phyloP scores from a whole-genome alignment of 129 eudicot species.

The Chrysanthemum seticuspe region DNA sequence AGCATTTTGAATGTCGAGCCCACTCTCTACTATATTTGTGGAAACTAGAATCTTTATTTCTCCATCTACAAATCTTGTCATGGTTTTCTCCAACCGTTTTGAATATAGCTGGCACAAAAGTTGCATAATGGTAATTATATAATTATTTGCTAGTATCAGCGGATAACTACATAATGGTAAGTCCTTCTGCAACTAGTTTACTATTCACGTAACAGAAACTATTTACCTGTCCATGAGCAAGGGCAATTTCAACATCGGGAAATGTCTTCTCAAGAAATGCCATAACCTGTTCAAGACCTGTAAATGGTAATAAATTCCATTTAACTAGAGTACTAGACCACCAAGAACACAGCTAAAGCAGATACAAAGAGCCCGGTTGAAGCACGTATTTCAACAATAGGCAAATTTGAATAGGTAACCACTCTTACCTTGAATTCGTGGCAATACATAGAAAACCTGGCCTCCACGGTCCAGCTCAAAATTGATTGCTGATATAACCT shows the following conservation, averaged over 20 bases:
- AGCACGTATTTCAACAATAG: neutral
- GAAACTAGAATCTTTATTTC: slow-evolving; percentile 74
- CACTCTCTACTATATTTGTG: slow-evolving; percentile 96
- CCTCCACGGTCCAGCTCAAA: slow-evolving; percentile 93
- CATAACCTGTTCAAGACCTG: slow-evolving; percentile 94
- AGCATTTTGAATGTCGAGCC: slow-evolving; percentile 97
- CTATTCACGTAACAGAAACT: slow-evolving; percentile 5
- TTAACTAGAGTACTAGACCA: slow-evolving; percentile 6
- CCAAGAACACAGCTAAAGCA: slow-evolving; percentile 3
- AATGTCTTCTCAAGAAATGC: slow-evolving; percentile 67
- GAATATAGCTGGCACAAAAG: slow-evolving; percentile 84
- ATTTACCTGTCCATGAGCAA: slow-evolving; percentile 95
- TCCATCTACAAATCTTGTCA: slow-evolving; percentile 82
- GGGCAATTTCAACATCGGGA: slow-evolving; percentile 74
- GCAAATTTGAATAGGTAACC: neutral
- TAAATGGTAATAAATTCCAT: slow-evolving; percentile 25
- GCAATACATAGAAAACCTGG: slow-evolving; percentile 97
- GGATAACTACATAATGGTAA: neutral
- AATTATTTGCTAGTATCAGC: neutral
- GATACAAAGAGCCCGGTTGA: neutral
- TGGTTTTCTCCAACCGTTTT: slow-evolving; percentile 88
- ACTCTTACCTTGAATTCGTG: slow-evolving; percentile 84
- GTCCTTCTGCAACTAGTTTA: neutral
- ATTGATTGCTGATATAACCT: slow-evolving; percentile 78
- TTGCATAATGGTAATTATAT: slow-evolving; percentile 12